phyloP scores from a whole-genome alignment of 2,329 filamentous ascomycete genomes.

The Alternaria rosae region DNA sequence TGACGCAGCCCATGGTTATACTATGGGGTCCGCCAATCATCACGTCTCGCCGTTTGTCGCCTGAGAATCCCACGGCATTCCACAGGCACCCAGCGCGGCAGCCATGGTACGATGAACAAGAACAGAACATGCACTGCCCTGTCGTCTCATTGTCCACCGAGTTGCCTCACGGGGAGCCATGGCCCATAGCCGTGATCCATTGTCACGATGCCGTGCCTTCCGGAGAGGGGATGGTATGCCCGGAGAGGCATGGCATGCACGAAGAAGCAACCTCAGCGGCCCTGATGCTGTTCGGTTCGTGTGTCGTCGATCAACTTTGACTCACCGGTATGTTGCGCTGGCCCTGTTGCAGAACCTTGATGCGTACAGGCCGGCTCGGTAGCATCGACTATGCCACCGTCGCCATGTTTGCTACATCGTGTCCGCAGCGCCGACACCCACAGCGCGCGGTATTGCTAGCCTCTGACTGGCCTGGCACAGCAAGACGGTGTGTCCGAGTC shows the following conservation, averaged over 20 bases:
- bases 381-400: constrained; percentile 5
- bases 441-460: neutral
- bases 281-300: constrained; percentile 11
- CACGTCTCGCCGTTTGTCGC: neutral
- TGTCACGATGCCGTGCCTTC: constrained; percentile 21
- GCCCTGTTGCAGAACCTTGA: constrained; percentile 28
- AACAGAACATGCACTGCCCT: constrained; percentile 1
- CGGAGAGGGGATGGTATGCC: constrained; percentile 14
- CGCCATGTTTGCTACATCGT: constrained; percentile 5
- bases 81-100: neutral
- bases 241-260: constrained; percentile 12
- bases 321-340: constrained; percentile 14
- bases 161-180: neutral
- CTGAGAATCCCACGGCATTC: neutral
- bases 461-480: constrained; percentile 7
- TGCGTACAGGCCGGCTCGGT: constrained; percentile 11
- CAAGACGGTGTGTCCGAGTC: constrained; percentile 17
- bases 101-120: neutral
- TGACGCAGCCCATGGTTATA: constrained; percentile 13
- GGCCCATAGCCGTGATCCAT: neutral
- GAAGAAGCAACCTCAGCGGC: neutral
- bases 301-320: neutral
- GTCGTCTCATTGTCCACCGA: neutral
- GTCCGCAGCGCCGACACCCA: constrained; percentile 14
- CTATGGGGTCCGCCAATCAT: constrained; percentile 9